Base-by-base conservation (phyloP, 805 yeast species). In the Saccharomycopsis sp. region DNA sequence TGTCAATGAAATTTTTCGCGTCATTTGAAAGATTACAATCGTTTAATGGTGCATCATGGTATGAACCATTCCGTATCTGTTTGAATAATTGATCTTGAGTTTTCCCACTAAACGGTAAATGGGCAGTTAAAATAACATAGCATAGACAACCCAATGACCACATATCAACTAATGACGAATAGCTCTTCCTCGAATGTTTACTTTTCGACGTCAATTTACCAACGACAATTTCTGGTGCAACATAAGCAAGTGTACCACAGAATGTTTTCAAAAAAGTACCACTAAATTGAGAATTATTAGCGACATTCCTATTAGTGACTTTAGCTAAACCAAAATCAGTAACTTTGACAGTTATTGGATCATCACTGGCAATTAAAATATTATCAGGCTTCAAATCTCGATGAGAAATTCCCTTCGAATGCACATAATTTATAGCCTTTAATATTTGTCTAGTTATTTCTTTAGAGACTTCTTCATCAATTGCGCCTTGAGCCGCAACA, bases 241-340 rank as follows among this genome's bases (percentile, higher is more conserved):
- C 83, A 57, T 93, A 93, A 1, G 97, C 97, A 51, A 93, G 62
- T 0, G 99, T 93, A 1, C 99, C 99, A 65, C 99, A 93, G 56
- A 93, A 93, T 0, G 99, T 90, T 60, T 87, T 89, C 84, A 93
- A 81, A 51, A 84, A 79, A 1, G 95, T 78, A 7, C 88, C 83
- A 47, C 83, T 93, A 51, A 88, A 79, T 3, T 36, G 14, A 2
- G 36, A 32, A 29, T 31, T 22, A 19, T 39, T 31, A 3, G 8
- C 19, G 17, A 33, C 40, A 11, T 16, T 36, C 4, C 20, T 16
- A 3, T 28, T 20, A 3, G 39, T 37, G 22, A 87, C 79, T 62
- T 93, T 93, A 0, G 98, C 98, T 37, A 93, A 68, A 0, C 99
- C 99, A 65, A 93, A 93, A 64, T 93, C 99, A 2, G 97, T 85